Percentiles rank a stretch among this genome's conserved stretches.
Conservation (phyloP, 1,139 yeast genomes). For the Sugiyamaella pinicola region DNA sequence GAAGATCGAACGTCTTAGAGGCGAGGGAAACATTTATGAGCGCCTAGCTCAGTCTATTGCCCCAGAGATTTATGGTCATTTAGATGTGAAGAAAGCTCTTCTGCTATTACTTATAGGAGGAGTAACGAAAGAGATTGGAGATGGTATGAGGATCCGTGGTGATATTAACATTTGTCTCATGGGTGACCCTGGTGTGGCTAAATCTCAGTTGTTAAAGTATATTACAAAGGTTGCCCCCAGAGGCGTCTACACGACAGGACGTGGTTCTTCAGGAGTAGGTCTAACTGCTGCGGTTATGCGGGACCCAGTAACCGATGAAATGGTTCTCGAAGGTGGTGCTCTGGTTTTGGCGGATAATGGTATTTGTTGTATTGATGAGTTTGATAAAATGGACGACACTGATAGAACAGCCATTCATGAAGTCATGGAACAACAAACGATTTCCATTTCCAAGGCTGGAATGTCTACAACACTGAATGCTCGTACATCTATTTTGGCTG, state of each 20-base stretch:
- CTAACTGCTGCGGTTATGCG: constrained; percentile 98
- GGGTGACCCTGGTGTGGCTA: constrained; percentile 99
- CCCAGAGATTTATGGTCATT: constrained; percentile 95
- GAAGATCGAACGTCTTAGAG: constrained; percentile 56
- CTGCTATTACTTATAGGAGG: constrained; percentile 88
- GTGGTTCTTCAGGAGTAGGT: constrained; percentile 99
- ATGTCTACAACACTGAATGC: constrained; percentile 96
- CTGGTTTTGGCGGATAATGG: constrained; percentile 97
- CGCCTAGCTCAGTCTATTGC: constrained; percentile 88
- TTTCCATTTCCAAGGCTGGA: constrained; percentile 96
- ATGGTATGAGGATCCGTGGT: constrained; percentile 97
- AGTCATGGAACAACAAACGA: constrained; percentile 99
- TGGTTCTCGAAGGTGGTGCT: constrained; percentile 99
- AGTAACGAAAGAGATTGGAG: constrained; percentile 91
- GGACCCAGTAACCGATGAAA: constrained; percentile 97
- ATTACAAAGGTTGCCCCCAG: constrained; percentile 94
- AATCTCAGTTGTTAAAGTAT: constrained; percentile 91
- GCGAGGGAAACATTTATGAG: constrained; percentile 72
- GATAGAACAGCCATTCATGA: constrained; percentile 99
- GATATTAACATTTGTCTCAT: constrained; percentile 93
- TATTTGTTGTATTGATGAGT: constrained; percentile 97
- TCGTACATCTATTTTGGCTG: constrained; percentile 92
- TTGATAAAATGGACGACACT: constrained; percentile 96
- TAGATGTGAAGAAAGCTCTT: constrained; percentile 90
- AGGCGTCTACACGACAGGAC: constrained; percentile 96